Percentiles rank a stretch among this genome's conserved stretches.
phyloP scores from a whole-genome alignment of 495 filamentous ascomycete species.

The Halenospora varia region DNA sequence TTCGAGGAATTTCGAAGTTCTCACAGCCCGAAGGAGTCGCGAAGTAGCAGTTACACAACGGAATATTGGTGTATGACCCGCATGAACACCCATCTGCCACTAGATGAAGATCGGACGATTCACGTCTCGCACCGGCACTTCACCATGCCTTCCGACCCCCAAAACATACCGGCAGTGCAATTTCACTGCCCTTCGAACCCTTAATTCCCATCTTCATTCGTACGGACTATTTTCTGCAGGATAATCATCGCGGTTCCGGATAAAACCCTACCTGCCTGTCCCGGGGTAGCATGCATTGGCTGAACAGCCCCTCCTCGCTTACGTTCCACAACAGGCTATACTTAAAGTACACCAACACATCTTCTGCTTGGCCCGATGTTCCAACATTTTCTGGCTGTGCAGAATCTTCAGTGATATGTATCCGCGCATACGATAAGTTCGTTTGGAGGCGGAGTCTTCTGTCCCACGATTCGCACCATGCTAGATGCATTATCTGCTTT shows the following conservation, averaged over 20 bases:
- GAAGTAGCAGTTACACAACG: background rate
- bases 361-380: background rate
- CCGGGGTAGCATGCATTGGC: background rate
- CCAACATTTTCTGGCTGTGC: constrained; percentile 14
- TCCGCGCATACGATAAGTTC: background rate
- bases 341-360: background rate
- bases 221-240: background rate
- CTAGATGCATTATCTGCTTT: background rate
- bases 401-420: constrained; percentile 3
- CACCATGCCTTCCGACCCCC: background rate
- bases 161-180: background rate
- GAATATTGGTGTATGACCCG: background rate
- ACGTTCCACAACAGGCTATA: background rate
- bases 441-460: background rate
- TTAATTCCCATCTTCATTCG: background rate
- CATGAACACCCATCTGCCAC: background rate
- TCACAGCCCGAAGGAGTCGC: background rate
- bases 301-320: background rate
- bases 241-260: background rate
- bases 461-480: background rate
- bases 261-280: background rate
- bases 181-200: background rate
- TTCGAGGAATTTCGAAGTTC: background rate
- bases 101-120: background rate
- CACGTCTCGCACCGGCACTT: background rate